phyloP scores from a whole-genome alignment of 2,329 filamentous ascomycete species.

The Pleurostoma richardsiae region DNA sequence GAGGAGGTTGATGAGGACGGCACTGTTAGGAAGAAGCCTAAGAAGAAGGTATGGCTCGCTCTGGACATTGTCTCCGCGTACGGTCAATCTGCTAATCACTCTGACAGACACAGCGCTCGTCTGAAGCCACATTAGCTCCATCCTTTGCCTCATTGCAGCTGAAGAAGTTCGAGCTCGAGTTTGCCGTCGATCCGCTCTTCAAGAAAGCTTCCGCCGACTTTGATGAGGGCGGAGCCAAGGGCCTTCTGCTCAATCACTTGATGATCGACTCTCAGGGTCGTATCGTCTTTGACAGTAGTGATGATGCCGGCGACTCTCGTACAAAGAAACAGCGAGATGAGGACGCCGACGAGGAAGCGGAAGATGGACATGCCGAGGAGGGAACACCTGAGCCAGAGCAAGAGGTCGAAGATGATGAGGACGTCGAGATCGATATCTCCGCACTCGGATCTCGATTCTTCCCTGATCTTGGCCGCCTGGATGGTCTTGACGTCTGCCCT shows the following conservation, averaged over 20 bases:
- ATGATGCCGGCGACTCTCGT: slow-evolving; percentile 62
- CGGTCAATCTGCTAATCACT: slow-evolving; percentile 11
- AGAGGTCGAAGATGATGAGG: slow-evolving; percentile 44
- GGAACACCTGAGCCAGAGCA: slow-evolving; percentile 30
- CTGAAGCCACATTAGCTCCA: slow-evolving; percentile 87
- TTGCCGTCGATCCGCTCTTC: slow-evolving; percentile 95
- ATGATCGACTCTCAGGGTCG: slow-evolving; percentile 87
- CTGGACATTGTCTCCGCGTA: slow-evolving; percentile 1
- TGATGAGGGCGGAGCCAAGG: slow-evolving; percentile 95
- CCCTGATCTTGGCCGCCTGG: slow-evolving; percentile 69
- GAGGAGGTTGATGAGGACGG: slow-evolving; percentile 59
- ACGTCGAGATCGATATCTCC: slow-evolving; percentile 74
- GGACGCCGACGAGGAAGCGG: slow-evolving; percentile 30
- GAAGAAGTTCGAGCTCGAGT: slow-evolving; percentile 97
- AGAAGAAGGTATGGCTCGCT: slow-evolving; percentile 36
- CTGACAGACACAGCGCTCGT: slow-evolving; percentile 62
- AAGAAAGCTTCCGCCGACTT: slow-evolving; percentile 99
- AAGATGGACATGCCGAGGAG: slow-evolving; percentile 32
- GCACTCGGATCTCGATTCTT: slow-evolving; percentile 79
- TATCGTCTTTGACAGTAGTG: slow-evolving; percentile 97
- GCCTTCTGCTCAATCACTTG: slow-evolving; percentile 90
- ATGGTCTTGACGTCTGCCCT: slow-evolving; percentile 87
- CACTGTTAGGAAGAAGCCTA: slow-evolving; percentile 34
- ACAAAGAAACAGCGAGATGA: slow-evolving; percentile 30
- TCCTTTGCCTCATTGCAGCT: slow-evolving; percentile 85